Evolutionary conservation across 2,329 filamentous ascomycete species (phyloP).

Genomic region (Aureobasidium sp.): DNA sequence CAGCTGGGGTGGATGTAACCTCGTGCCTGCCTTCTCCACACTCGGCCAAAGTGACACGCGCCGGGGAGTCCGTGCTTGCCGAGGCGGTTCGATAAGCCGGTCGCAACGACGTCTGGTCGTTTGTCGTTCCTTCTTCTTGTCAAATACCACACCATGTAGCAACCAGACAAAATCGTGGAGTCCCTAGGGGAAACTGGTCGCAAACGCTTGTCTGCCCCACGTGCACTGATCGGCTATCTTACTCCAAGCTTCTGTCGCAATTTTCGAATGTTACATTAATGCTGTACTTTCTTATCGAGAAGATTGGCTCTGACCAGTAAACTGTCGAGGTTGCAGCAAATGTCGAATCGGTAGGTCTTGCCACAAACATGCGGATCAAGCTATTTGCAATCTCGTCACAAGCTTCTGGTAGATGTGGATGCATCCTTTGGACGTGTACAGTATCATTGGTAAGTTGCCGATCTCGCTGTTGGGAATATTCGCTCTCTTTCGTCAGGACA

Average conservation of each 20-base stretch:
- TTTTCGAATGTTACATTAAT: neutral
- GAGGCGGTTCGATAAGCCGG: neutral
- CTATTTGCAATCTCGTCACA: neutral
- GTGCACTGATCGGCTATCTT: neutral
- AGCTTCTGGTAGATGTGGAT: neutral
- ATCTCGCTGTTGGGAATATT: neutral
- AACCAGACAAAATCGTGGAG: neutral
- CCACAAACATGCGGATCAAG: neutral
- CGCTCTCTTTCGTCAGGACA: neutral
- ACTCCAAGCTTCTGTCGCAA: neutral
- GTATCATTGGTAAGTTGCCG: neutral
- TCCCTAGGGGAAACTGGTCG: neutral
- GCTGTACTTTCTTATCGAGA: neutral
- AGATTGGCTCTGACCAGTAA: neutral
- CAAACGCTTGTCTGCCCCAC: neutral
- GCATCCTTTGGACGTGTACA: neutral
- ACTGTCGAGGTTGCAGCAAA: neutral
- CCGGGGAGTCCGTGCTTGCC: neutral
- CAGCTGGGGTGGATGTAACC: neutral
- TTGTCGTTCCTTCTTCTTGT: neutral
- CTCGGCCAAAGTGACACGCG: neutral
- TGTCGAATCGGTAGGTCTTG: neutral
- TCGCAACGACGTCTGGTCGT: neutral
- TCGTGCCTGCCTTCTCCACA: neutral
- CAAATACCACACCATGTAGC: neutral